Conservation (phyloP, 257 asterid species). For the Fraxinus anomala region DNA sequence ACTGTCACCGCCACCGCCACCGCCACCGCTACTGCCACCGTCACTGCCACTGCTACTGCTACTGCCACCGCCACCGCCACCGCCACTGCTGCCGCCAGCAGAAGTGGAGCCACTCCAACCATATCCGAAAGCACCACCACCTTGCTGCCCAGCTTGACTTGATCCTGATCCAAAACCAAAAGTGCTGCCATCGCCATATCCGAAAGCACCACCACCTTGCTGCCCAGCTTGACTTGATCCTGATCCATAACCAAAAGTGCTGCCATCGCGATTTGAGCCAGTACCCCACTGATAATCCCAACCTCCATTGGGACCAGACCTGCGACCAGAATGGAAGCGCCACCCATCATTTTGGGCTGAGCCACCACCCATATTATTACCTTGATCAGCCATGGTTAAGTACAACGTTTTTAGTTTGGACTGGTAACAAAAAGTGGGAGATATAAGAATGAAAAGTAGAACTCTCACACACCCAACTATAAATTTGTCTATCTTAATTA, state of each 20-base stretch:
- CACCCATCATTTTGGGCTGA: background rate
- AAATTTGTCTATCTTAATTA: background rate
- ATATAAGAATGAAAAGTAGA: background rate
- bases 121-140: background rate
- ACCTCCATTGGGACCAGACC: background rate
- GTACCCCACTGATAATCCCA: slow-evolving; percentile 1
- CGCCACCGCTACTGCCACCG: background rate
- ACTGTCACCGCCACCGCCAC: background rate
- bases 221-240: background rate
- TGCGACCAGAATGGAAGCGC: background rate
- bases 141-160: background rate
- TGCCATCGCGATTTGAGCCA: background rate
- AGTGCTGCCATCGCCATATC: background rate
- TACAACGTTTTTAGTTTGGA: background rate
- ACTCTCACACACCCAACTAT: background rate
- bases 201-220: background rate
- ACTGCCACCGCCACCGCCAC: background rate
- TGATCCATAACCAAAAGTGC: background rate
- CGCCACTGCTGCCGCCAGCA: background rate
- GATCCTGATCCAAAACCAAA: background rate
- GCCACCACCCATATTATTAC: background rate
- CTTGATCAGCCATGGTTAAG: background rate
- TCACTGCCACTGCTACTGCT: too few species aligned
- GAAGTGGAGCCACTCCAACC: slow-evolving; percentile 4
- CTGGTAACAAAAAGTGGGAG: background rate